Evolutionary conservation across 129 eudicot species (phyloP), one percentile per base, ranked within the genome.

Genomic region (Centrapalus pauciflorus): DNA sequence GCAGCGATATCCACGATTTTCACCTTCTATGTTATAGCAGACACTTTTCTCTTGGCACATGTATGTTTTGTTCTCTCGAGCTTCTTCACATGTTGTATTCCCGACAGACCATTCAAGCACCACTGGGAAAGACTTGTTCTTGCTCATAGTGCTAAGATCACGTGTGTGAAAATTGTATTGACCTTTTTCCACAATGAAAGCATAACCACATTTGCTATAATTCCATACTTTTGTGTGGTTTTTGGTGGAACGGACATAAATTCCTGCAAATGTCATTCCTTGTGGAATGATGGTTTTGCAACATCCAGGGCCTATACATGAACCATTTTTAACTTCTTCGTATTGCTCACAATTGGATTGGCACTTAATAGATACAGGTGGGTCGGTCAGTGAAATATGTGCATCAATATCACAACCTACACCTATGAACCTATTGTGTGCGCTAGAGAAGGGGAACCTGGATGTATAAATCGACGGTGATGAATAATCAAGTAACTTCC

Each of bases 391-490:
- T 17, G 5, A 7, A 4, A 76, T 19, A 37, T n/a, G 0, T 5
- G 70, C 63, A 35, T 35, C 14, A 49, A 69, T 26, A 24, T 25
- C 30, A 7, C 62, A 50, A 4, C 80, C 75, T 6, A 76, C 65
- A 8, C 57, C 56, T 0, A 27, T 57, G 21, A 76, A 50, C 28
- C 5, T 34, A 50, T 76, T 76, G 20, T 0, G 14, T 38, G 48
- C 11, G 55, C 46, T 16, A 21, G 79, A 74, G 25, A 76, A 63
- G n/a, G 80, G 70, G 64, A 76, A 76, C 51, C 75, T 60, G 0
- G 58, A 13, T 10, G 32, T 20, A 8, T 11, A 20, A 24, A 67
- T 7, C 26, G 8, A 0, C n/a, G 29, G 14, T 0, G 3, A 0
- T 8, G 62, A 20, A 13, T 26, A 3, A 2, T 14, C 3, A 61